Conservation (phyloP, 2,329 filamentous ascomycete genomes). For the Botrytis squamosa region DNA sequence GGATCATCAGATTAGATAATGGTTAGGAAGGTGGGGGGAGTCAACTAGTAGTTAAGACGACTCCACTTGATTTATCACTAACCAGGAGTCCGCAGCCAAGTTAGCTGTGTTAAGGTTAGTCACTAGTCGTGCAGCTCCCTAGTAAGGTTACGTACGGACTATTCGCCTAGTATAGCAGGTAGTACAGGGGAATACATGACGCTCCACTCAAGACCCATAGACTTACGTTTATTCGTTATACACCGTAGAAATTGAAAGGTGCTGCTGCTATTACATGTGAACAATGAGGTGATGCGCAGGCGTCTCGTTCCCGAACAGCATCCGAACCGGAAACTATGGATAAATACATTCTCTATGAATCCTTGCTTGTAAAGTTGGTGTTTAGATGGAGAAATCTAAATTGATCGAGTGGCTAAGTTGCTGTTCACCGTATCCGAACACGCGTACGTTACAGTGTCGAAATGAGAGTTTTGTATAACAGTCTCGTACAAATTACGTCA, state of each 20-base stretch:
- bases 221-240: slow-evolving; percentile 3
- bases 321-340: neutral
- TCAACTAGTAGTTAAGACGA: neutral
- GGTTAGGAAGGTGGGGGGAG: neutral
- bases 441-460: neutral
- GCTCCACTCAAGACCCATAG: neutral
- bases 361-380: neutral
- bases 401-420: neutral
- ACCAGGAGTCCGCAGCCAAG: neutral
- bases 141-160: slow-evolving; percentile 6
- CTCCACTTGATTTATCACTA: neutral
- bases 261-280: slow-evolving; percentile 5
- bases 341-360: neutral
- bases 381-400: neutral
- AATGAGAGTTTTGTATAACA: neutral
- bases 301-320: neutral
- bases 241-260: neutral
- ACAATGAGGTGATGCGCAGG: slow-evolving; percentile 3
- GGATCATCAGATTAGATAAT: slow-evolving; percentile 27
- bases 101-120: neutral
- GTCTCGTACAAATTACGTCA: neutral
- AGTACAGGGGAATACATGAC: neutral
- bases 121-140: neutral
- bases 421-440: neutral
- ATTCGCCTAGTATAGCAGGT: slow-evolving; percentile 3